A percentile compares a stretch with the other conserved stretches of the same genome.
These are phyloP conservation scores for Chytriomyces sp. DNA, from an alignment of 192 early-diverging fungal species.

Conservation along the genomic window DNA sequence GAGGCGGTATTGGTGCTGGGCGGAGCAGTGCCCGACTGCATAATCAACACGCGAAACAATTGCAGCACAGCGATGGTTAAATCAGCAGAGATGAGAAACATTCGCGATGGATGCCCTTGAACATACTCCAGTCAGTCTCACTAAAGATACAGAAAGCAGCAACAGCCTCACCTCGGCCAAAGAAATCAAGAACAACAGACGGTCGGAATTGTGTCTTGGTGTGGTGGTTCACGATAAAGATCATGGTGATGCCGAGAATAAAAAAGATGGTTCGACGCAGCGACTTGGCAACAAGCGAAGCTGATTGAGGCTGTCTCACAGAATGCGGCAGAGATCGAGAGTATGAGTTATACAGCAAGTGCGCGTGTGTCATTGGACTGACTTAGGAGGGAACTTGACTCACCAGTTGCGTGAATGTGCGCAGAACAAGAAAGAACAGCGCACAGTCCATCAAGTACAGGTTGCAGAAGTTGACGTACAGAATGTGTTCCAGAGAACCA, in stretches of 20 bases:
- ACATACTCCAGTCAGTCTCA: background rate
- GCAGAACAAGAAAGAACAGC: constrained; percentile 33
- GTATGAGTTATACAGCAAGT: background rate
- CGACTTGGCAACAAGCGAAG: constrained; percentile 21
- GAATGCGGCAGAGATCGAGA: background rate
- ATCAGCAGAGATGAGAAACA: constrained; percentile 19
- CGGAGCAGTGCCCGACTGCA: constrained; percentile 8
- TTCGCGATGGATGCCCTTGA: background rate
- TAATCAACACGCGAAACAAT: constrained; percentile 13
- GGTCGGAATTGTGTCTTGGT: background rate
- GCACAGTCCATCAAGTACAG: constrained; percentile 38
- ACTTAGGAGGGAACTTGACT: background rate
- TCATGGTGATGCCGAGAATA: constrained; percentile 21
- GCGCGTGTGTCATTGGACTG: background rate
- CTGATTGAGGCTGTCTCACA: constrained; percentile 20
- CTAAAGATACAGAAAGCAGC: background rate
- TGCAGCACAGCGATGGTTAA: constrained; percentile 15
- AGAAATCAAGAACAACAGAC: constrained; percentile 28
- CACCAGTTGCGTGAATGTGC: constrained; percentile 35
- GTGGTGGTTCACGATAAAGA: constrained; percentile 25
- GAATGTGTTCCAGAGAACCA: constrained; percentile 39
- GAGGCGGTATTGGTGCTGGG: background rate
- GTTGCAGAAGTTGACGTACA: constrained; percentile 36
- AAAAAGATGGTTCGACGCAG: constrained; percentile 27
- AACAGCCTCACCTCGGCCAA: constrained; percentile 28